phyloP scores from a whole-genome alignment of 768 basidiomycete species.

The Suillus brevipes region DNA sequence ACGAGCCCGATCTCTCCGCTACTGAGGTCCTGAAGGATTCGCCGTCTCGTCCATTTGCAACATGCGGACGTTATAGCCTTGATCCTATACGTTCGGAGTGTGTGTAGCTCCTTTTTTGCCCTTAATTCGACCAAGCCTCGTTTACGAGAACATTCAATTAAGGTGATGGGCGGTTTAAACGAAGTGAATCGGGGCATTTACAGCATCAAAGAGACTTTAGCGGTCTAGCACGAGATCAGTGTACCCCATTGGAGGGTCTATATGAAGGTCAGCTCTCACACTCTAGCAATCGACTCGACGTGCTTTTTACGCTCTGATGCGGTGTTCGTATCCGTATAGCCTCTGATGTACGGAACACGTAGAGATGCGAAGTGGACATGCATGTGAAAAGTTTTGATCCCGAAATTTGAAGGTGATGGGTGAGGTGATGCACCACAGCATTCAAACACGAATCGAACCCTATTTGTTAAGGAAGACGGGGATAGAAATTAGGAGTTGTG shows the following conservation, averaged over 20 bases:
- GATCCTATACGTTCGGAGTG: constrained; percentile 1
- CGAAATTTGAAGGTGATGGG: not conserved
- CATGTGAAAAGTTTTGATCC: not conserved
- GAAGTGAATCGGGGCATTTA: not conserved
- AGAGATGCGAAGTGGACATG: not conserved
- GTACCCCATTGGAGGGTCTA: not conserved
- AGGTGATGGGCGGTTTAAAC: not conserved
- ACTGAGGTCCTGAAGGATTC: not conserved
- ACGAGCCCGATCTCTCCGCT: not conserved
- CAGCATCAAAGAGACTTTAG: not conserved
- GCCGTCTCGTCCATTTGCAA: not conserved
- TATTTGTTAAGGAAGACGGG: not conserved
- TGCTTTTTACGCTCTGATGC: not conserved
- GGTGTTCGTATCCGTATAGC: not conserved
- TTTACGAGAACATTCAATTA: not conserved
- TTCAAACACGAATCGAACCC: not conserved
- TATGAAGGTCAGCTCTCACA: not conserved
- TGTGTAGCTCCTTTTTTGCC: not conserved
- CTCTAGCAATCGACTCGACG: no score
- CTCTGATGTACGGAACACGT: not conserved
- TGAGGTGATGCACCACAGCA: not conserved
- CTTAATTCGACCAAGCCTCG: not conserved
- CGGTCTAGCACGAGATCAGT: not conserved
- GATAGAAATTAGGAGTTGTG: no score
- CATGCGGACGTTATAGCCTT: not conserved